Base-by-base conservation (phyloP, 371 early-diverging fungal genomes). In the Umbelopsis sp. region DNA sequence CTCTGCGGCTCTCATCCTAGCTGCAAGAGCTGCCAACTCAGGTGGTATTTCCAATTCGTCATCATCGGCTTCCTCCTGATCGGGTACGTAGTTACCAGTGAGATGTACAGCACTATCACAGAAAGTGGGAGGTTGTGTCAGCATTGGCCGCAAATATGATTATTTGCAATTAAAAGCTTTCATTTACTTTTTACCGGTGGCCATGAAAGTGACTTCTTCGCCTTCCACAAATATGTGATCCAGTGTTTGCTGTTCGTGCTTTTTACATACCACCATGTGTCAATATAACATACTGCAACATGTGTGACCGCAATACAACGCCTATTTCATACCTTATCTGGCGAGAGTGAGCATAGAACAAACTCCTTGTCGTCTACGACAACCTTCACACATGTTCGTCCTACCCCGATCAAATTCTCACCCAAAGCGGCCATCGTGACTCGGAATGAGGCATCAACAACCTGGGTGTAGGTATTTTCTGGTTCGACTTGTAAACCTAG, bases 391-490 rank as follows among this genome's bases (percentile, higher is more conserved):
- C 87, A 81, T 4, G 89, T 84, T 65, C 92, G 89, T 41, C 69
- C 78, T 51, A 78, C 79, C 48, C 76, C 79, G 35, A 74, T 76
- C 18, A 75, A 63, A 57, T 76, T 78, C 53, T 82, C 86, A 8
- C 53, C 35, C 69, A 94, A 82, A 16, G 92, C 87, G 63, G 93
- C 93, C 78, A 87, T 89, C 45, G 90, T 81, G 67, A 94, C 71
- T 68, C 87, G 85, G 86, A 94, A 93, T 12, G 89, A 80, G 65
- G 82, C 83, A 51, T 90, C 90, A 64, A 92, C 91, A n/a, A 81
- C 73, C 77, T 91, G 89, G 41, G 78, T 75, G 72, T 89, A 91
- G 29, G 86, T 86, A 76, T 89, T 89, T 45, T 82, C 81, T 52
- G 91, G 89, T 32, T 76, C 72, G 64, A 90, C 79, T 71, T 80